Evolutionary conservation across 78 protist species (phyloP).

Genomic region (Polysphondylium violaceum): DNA sequence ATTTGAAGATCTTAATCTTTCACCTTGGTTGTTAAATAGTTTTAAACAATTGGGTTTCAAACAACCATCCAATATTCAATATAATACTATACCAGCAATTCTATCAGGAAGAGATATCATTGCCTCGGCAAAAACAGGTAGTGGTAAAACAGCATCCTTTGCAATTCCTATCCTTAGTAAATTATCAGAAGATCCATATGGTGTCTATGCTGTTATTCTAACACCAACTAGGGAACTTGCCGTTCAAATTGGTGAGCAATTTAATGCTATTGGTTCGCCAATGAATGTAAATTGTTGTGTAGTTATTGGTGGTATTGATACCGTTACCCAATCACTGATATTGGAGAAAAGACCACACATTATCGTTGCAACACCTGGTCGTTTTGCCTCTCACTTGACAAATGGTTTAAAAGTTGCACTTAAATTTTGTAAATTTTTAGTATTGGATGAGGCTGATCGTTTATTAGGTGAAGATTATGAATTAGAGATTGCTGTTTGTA

Average conservation of each 20-base stretch:
- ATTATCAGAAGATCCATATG: conserved; percentile 93
- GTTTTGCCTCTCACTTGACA: conserved; percentile 87
- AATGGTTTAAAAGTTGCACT: conserved; percentile 52
- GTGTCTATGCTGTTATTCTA: conserved; percentile 92
- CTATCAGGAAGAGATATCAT: conserved; percentile 75
- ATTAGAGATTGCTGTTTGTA: conserved; percentile 74
- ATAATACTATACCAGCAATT: conserved; percentile 57
- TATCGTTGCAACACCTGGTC: conserved; percentile 98
- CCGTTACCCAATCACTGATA: conserved; percentile 73
- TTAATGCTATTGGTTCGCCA: conserved; percentile 89
- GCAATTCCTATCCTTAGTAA: conserved; percentile 96
- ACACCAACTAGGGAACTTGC: conserved; percentile 97
- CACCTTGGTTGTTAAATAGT: conserved; percentile 50
- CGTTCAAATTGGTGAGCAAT: conserved; percentile 94
- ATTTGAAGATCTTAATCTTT: conserved; percentile 48
- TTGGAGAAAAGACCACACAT: conserved; percentile 93
- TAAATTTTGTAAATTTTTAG: conserved; percentile 72
- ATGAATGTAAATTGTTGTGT: conserved; percentile 72
- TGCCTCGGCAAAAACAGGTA: conserved; percentile 93
- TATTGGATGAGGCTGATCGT: conserved; percentile 96
- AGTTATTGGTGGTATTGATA: conserved; percentile 92
- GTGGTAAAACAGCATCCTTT: conserved; percentile 98
- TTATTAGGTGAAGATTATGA: conserved; percentile 87
- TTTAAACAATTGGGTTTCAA: conserved; percentile 72
- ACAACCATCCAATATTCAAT: conserved; percentile 73